Conservation (phyloP, 2,329 filamentous ascomycete genomes). For the Paecilomyces sp. region DNA sequence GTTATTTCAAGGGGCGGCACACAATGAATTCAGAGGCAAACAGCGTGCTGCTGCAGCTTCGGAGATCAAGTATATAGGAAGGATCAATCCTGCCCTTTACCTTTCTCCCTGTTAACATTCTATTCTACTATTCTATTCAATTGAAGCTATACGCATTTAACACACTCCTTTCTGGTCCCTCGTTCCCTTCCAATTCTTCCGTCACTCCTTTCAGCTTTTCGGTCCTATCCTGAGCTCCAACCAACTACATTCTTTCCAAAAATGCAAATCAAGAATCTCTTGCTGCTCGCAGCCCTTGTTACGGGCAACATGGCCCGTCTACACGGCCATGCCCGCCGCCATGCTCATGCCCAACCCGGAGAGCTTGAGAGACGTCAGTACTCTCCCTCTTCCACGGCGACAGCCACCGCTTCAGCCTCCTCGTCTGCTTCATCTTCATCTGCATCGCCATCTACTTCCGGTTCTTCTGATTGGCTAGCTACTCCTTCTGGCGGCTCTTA, state of each 20-base stretch:
- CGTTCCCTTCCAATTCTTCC: not conserved
- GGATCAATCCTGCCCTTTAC: not conserved
- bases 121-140: not conserved
- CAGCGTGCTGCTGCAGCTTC: not conserved
- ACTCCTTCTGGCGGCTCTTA: not conserved
- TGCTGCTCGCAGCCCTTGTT: constrained; percentile 24
- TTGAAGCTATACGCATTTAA: not conserved
- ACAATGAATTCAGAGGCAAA: not conserved
- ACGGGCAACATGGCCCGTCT: constrained; percentile 14
- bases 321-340: constrained; percentile 11
- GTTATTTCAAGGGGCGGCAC: not conserved
- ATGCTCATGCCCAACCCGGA: constrained; percentile 4
- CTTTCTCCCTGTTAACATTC: not conserved
- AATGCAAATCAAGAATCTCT: constrained; percentile 24
- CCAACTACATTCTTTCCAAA: constrained; percentile 3
- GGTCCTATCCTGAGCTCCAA: not conserved
- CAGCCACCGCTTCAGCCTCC: constrained; percentile 2
- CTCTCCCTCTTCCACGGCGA: not conserved
- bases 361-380: constrained; percentile 12
- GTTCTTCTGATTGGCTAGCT: not conserved
- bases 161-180: not conserved
- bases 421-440: constrained; percentile 5
- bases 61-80: not conserved
- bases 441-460: not conserved
- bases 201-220: not conserved